Percentiles rank a stretch among this genome's conserved stretches.
phyloP scores from a whole-genome alignment of 805 yeast species.

The Tetrapisispora fleetii region DNA sequence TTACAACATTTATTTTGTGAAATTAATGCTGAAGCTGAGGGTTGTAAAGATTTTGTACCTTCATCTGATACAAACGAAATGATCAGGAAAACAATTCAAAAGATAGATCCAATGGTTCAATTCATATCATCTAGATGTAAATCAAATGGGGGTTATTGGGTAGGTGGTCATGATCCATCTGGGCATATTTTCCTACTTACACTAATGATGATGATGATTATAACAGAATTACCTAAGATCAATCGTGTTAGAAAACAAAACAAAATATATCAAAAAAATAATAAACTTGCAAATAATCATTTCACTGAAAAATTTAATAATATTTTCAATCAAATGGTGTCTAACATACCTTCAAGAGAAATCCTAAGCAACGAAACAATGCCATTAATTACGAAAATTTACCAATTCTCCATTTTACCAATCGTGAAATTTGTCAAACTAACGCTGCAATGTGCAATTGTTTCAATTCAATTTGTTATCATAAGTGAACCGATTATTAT shows the following conservation, averaged over 20 bases:
- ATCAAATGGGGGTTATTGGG: constrained; percentile 54
- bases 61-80: neutral
- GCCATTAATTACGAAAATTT: constrained; percentile 1
- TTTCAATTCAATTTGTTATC: constrained; percentile 5
- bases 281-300: neutral
- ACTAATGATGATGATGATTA: constrained; percentile 37
- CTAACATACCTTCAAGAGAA: constrained; percentile 10
- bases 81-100: constrained; percentile 1
- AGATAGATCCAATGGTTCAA: constrained; percentile 2
- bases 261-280: neutral
- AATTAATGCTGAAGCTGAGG: neutral
- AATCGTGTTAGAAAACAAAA: neutral
- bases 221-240: constrained; percentile 42
- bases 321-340: constrained; percentile 5
- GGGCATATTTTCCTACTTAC: constrained; percentile 79
- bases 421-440: constrained; percentile 4
- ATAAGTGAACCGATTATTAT: constrained; percentile 23
- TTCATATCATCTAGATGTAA: constrained; percentile 37
- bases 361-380: constrained; percentile 5
- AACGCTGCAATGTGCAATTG: constrained; percentile 1
- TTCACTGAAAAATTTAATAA: neutral
- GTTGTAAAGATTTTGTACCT: neutral
- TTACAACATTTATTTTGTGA: neutral
- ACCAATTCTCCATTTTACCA: constrained; percentile 7
- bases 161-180: constrained; percentile 90